Conservation (phyloP, 2,329 filamentous ascomycete genomes). For the Talaromyces sp. region DNA sequence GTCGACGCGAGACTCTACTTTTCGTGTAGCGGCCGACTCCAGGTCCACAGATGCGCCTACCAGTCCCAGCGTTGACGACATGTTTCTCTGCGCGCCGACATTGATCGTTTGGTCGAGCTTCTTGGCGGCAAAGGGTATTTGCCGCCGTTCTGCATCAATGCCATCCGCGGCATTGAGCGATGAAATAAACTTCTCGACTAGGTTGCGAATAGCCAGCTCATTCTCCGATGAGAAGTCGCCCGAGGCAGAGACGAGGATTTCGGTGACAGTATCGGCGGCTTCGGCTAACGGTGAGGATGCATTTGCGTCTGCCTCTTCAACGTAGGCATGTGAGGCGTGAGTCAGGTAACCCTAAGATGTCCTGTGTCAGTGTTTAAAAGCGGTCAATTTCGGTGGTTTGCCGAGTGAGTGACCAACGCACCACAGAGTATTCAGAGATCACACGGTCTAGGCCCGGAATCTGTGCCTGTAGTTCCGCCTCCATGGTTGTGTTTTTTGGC, state of each 20-base stretch:
- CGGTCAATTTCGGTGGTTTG: neutral
- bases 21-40: constrained; percentile 86
- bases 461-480: constrained; percentile 78
- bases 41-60: constrained; percentile 81
- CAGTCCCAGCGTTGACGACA: constrained; percentile 91
- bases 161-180: constrained; percentile 73
- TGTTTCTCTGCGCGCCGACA: constrained; percentile 88
- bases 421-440: constrained; percentile 83
- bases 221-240: constrained; percentile 70
- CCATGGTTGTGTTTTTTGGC: constrained; percentile 49
- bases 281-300: constrained; percentile 75
- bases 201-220: constrained; percentile 72
- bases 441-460: constrained; percentile 85
- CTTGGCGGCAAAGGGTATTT: constrained; percentile 72
- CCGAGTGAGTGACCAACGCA: constrained; percentile 28
- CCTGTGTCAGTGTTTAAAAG: constrained; percentile 9
- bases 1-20: constrained; percentile 96
- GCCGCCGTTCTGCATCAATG: constrained; percentile 61
- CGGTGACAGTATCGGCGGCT: constrained; percentile 78
- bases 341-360: constrained; percentile 70
- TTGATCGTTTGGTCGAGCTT: constrained; percentile 93
- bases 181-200: constrained; percentile 87
- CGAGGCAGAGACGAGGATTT: constrained; percentile 88
- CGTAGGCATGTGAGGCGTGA: constrained; percentile 83
- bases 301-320: constrained; percentile 66